Percentiles rank a stretch among this genome's conserved stretches.
These are phyloP conservation scores for Phytophthora fragariae DNA, from an alignment of 352 stramenopile genomes.

Conservation along the genomic window DNA sequence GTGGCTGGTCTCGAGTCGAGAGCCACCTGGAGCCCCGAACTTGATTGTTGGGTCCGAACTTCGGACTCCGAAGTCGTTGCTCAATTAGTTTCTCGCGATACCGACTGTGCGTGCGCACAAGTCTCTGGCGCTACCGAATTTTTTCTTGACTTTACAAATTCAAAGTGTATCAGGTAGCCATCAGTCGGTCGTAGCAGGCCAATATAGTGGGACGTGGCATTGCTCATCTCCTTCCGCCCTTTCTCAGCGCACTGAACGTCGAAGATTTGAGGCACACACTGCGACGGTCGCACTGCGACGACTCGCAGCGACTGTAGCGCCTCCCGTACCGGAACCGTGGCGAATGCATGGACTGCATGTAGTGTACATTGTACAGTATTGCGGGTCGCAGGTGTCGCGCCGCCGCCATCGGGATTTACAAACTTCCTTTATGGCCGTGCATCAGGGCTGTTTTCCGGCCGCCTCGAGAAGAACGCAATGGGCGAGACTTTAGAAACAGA, in stretches of 20 bases:
- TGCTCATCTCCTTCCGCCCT: conserved; percentile 15
- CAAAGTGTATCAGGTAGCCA: no score
- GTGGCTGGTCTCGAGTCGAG: no score
- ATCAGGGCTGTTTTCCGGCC: conserved; percentile 2
- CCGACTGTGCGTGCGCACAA: background rate
- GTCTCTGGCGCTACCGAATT: no score
- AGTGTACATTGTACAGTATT: no score
- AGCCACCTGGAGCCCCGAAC: conserved; percentile 7
- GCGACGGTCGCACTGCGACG: background rate
- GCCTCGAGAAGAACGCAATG: conserved; percentile 1
- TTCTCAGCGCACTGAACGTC: conserved; percentile 22
- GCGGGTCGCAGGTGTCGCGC: background rate
- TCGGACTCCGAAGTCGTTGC: conserved; percentile 9
- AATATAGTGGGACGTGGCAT: conserved; percentile 14
- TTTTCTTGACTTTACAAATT: no score
- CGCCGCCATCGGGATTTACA: background rate
- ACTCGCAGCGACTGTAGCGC: no score
- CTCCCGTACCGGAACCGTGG: background rate
- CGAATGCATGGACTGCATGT: no score
- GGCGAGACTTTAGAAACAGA: conserved; percentile 11
- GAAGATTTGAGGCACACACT: background rate
- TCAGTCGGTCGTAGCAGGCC: no score
- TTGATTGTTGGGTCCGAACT: conserved; percentile 27
- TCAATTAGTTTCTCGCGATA: conserved; percentile 6
- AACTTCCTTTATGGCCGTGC: background rate